Conservation (phyloP, 2,329 filamentous ascomycete species). For the Sarocladium kiliense region DNA sequence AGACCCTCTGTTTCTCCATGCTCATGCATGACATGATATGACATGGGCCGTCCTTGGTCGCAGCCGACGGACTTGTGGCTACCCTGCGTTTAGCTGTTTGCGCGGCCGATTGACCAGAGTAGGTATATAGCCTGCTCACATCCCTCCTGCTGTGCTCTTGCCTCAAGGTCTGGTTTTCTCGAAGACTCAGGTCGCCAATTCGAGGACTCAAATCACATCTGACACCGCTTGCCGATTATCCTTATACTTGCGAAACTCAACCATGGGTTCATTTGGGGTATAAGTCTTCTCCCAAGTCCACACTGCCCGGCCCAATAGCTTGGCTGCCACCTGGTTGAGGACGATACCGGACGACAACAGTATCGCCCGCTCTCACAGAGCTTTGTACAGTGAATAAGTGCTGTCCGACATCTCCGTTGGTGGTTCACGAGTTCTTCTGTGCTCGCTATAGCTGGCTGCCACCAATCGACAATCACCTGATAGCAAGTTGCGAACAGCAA, state of each 20-base stretch:
- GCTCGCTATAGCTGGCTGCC: no score
- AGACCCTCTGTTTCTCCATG: slow-evolving; percentile 10
- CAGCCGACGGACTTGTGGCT: slow-evolving; percentile 2
- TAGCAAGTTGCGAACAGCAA: not conserved
- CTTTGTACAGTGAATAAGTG: no score
- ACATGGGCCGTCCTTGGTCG: slow-evolving; percentile 5
- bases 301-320: not conserved
- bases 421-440: not conserved
- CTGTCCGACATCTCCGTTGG: no score
- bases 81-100: slow-evolving; percentile 3
- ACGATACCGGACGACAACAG: not conserved
- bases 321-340: not conserved
- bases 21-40: slow-evolving; percentile 9
- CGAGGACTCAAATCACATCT: not conserved
- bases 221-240: not conserved
- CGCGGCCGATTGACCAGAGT: not conserved
- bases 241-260: not conserved
- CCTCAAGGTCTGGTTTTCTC: not conserved
- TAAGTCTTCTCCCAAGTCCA: not conserved
- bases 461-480: not conserved
- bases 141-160: not conserved
- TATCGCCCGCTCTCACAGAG: not conserved
- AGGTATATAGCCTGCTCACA: slow-evolving; percentile 7
- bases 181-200: not conserved
- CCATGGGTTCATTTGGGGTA: not conserved